Evolutionary conservation across 176 grass and related monocot genomes (phyloP), one percentile per base, ranked within the genome.

Genomic region (Carex scoparia): DNA sequence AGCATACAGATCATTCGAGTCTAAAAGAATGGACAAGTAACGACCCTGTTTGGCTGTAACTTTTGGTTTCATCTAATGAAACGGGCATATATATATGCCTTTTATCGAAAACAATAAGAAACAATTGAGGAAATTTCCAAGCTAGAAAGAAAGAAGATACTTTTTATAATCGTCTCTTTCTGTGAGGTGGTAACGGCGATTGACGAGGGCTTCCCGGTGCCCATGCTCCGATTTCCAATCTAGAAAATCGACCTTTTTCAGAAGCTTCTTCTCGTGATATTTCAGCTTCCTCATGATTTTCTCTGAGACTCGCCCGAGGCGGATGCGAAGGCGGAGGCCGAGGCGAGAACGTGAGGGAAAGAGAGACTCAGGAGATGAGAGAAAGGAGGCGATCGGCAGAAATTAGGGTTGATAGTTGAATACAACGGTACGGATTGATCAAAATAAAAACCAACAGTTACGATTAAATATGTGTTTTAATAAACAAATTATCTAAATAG

Each of bases 91-190:
- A 37, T 37, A 37, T 37, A 37, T 37, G 35, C 35, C 35, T 37
- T 35, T 37, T 37, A 37, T 37, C 35, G 4, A 37, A 37, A 37
- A 37, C 35, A 37, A 37, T 30, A 63, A 3, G 3, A 65, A 37
- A 35, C 33, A 68, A 38, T 37, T 28, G 30, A 37, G 0, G 2
- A 37, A 37, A 16, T 5, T 12, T 13, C 32, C 33, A 68, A 32
- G 12, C 2, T 7, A 68, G 44, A 27, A 40, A 48, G 32, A 68
- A 81, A 80, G 30, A 71, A 69, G 11, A 1, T 70, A 86, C 87
- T 89, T 92, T 62, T 91, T 91, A 81, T 90, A 92, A 68, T 94
- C 93, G 61, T 94, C 93, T 76, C 91, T 89, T 63, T 81, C 91
- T 3, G 84, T 85, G 80, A 93, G 76, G 85, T 56, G 63, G 76